These are phyloP conservation scores for Linnemannia zychae DNA, from an alignment of 192 early-diverging fungal genomes.

Conservation along the genomic window DNA sequence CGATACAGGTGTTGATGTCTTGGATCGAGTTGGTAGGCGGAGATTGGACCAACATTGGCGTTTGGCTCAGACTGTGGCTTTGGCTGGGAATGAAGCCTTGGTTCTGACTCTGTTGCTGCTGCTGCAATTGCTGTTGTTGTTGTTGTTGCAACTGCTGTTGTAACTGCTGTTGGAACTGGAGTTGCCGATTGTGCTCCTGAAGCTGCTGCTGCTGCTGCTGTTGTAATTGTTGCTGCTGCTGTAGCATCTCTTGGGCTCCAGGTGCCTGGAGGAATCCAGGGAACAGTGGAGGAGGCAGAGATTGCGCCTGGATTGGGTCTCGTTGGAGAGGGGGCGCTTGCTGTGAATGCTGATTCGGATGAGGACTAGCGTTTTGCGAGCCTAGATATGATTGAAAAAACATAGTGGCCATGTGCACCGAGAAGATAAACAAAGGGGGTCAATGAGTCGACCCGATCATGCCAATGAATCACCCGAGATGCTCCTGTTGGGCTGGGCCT, in stretches of 20 bases:
- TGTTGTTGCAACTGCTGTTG: slow-evolving; percentile 20
- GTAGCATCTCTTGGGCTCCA: slow-evolving; percentile 18
- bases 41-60: slow-evolving; percentile 40
- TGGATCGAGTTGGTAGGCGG: slow-evolving; percentile 45
- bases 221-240: slow-evolving; percentile 26
- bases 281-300: slow-evolving; percentile 21
- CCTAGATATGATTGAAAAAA: slow-evolving; percentile 6
- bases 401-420: background rate
- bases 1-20: slow-evolving; percentile 56
- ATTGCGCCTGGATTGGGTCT: slow-evolving; percentile 15
- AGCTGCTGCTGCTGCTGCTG: background rate
- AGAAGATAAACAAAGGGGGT: slow-evolving; percentile 1
- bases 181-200: slow-evolving; percentile 5
- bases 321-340: slow-evolving; percentile 5
- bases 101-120: slow-evolving; percentile 13
- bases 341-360: slow-evolving; percentile 2
- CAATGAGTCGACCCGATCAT: slow-evolving; percentile 5
- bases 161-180: slow-evolving; percentile 12
- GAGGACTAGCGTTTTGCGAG: slow-evolving; percentile 16
- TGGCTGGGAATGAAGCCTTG: slow-evolving; percentile 17
- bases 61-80: slow-evolving; percentile 26
- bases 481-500: background rate
- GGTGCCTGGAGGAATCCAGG: slow-evolving; percentile 23
- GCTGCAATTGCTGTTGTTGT: slow-evolving; percentile 17
- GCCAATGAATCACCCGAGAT: slow-evolving; percentile 4